Evolutionary conservation across 176 grass and related monocot genomes (phyloP), one percentile per base, ranked within the genome.

Genomic region (Phragmites australis): DNA sequence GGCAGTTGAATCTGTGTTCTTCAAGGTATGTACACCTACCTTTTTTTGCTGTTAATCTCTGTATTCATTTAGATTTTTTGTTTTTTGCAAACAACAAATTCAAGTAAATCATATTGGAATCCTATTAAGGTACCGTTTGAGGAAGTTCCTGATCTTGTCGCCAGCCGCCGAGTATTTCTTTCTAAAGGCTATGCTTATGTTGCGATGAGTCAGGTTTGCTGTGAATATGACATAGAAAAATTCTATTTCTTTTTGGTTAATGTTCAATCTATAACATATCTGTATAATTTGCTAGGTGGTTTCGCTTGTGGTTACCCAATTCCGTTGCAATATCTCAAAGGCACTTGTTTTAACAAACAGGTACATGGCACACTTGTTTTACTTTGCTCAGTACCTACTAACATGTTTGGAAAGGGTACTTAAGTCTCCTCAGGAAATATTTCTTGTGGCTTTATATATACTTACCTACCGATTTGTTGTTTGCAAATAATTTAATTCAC

Each of bases 131-230:
- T 84, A 77, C 96, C 96, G 63, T 99, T 99, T 88, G 88, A 99
- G 91, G 92, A 94, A 83, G 96, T 95, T 83, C 84, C 92, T 71
- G 92, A 99, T 76, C 88, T 99, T 75, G 86, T 99, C 79, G 90
- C 86, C 41, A 65, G 61, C 51, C 92, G 92, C 8, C 77, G 88
- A 37, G 92, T 99, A 72, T 95, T 89, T 73, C 39, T 99, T 89
- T 87, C 83, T 55, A 94, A 95, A 85, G 92, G 96, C 80, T 93
- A 89, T 89, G 92, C 96, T 88, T 99, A 93, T 91, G 90, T 99
- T 58, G 89, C 92, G 6, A 99, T 94, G 93, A 93, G 74, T 81
- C 96, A 95, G 96, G 96, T 99, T 54, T 29, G 72, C 72, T 49
- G 34, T 64, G 60, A 74, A 68, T 8, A 77, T 50, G 39, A 46